A percentile compares a stretch with the other conserved stretches of the same genome.
These are phyloP conservation scores for Lumnitzera littorea DNA, from an alignment of 345 rosid species.

Conservation along the genomic window DNA sequence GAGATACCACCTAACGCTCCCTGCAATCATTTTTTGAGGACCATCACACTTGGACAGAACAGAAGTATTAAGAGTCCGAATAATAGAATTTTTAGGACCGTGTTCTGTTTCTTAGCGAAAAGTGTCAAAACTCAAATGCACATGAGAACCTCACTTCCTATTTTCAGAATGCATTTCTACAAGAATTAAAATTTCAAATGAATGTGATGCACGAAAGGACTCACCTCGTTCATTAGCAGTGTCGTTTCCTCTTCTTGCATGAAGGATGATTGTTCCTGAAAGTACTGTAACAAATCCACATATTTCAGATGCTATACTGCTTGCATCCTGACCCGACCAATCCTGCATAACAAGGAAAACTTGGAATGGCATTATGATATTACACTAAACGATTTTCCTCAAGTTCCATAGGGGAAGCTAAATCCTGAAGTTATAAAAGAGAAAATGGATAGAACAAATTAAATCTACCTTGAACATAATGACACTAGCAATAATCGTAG, in stretches of 20 bases:
- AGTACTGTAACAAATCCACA: conserved; percentile 90
- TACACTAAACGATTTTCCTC: neutral
- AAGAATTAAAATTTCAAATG: no score
- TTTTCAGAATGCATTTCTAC: no score
- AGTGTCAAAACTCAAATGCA: no score
- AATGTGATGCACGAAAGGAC: neutral
- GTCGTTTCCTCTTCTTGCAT: conserved; percentile 76
- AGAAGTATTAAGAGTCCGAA: neutral
- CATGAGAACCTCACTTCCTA: no score
- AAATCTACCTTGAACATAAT: conserved; percentile 78
- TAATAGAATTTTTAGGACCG: no score
- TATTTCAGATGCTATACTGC: conserved; percentile 78
- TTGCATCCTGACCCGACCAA: conserved; percentile 73
- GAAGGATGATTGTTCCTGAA: conserved; percentile 79
- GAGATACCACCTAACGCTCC: conserved; percentile 61
- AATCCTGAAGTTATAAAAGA: neutral
- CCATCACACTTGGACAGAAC: conserved; percentile 5
- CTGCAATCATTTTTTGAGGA: conserved; percentile 20
- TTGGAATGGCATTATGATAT: conserved; percentile 5
- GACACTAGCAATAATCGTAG: conserved; percentile 71
- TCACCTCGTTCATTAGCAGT: conserved; percentile 41
- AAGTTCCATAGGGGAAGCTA: no score
- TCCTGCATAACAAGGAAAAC: conserved; percentile 36
- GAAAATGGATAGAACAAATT: neutral
- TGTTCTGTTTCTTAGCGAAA: no score